Percentiles rank a stretch among this genome's conserved stretches.
These are phyloP conservation scores for Silene uniflora DNA, from an alignment of 148 eudicot genomes.

Conservation along the genomic window DNA sequence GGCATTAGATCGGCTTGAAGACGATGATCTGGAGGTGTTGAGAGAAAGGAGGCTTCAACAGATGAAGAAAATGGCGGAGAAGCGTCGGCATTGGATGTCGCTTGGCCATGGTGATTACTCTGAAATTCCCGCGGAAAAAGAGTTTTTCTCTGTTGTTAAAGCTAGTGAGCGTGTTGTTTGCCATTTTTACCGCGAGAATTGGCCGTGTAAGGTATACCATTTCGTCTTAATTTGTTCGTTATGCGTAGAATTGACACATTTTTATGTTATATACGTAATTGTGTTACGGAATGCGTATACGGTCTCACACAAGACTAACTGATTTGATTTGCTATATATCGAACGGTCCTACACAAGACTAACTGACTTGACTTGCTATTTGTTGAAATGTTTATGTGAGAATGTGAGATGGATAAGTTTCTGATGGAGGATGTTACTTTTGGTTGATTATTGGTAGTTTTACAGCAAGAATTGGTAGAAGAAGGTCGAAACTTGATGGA, in stretches of 20 bases:
- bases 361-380: no score
- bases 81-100: constrained; percentile 69
- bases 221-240: neutral
- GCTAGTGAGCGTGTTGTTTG: constrained; percentile 91
- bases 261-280: no score
- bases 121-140: constrained; percentile 82
- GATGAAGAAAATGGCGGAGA: constrained; percentile 98
- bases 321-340: no score
- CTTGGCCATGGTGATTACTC: constrained; percentile 92
- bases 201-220: constrained; percentile 90
- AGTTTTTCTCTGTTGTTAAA: constrained; percentile 73
- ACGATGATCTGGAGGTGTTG: constrained; percentile 78
- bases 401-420: neutral
- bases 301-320: no score
- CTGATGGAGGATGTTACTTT: neutral
- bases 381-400: neutral
- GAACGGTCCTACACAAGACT: no score
- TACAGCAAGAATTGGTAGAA: neutral
- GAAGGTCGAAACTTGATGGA: neutral
- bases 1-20: constrained; percentile 71
- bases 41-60: constrained; percentile 79
- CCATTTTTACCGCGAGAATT: constrained; percentile 94
- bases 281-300: no score
- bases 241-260: neutral
- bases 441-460: neutral